phyloP scores from a whole-genome alignment of 1,139 yeast genomes.

The Lodderomyces elongisporus region DNA sequence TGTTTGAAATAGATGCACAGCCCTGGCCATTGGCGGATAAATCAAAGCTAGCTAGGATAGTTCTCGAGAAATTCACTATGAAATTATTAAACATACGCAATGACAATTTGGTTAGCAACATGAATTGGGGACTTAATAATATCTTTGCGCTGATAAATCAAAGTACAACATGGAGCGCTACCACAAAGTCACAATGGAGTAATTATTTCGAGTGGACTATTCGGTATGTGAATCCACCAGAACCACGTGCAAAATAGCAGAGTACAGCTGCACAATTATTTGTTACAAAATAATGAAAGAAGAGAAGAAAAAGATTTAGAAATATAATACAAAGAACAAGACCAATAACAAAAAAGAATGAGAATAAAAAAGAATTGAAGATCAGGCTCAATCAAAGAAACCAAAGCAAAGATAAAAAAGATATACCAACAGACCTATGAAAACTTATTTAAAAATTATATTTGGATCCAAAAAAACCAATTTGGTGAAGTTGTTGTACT shows the following conservation, averaged over 20 bases:
- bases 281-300: too few species aligned
- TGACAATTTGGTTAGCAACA: constrained; percentile 16
- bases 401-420: too few species aligned
- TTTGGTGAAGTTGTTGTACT: too few species aligned
- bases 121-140: not conserved
- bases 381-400: too few species aligned
- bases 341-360: too few species aligned
- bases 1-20: not conserved
- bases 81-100: constrained; percentile 18
- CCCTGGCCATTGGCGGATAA: not conserved
- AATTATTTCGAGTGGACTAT: constrained; percentile 12
- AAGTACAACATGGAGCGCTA: constrained; percentile 2
- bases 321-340: not conserved
- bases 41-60: constrained; percentile 7
- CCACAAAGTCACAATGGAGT: constrained; percentile 16
- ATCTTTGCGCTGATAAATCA: not conserved
- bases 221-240: constrained; percentile 6
- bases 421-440: too few species aligned
- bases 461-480: too few species aligned
- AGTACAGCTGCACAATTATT: too few species aligned
- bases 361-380: too few species aligned
- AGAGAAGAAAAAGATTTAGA: not conserved
- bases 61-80: constrained; percentile 18
- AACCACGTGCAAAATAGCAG: too few species aligned
- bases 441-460: too few species aligned